These are phyloP conservation scores for Cladorrhinum samala DNA, from an alignment of 495 filamentous ascomycete genomes.

Conservation along the genomic window DNA sequence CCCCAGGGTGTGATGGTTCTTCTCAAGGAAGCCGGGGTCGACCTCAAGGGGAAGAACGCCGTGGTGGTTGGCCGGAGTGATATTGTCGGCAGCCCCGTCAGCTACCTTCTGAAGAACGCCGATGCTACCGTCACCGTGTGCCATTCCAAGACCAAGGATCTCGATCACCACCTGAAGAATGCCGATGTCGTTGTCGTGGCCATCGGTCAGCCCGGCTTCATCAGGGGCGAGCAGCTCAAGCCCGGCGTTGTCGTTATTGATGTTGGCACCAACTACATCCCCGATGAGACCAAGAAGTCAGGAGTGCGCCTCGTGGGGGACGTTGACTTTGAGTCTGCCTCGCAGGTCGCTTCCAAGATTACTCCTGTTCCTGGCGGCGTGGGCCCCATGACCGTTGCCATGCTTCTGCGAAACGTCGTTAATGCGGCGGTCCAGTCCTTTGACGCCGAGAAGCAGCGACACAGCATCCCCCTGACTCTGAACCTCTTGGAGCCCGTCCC, in stretches of 20 bases:
- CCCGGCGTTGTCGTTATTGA: slow-evolving; percentile 91
- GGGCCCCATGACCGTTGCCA: slow-evolving; percentile 97
- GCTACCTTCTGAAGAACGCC: slow-evolving; percentile 88
- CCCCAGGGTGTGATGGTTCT: slow-evolving; percentile 96
- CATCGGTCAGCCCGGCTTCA: slow-evolving; percentile 78
- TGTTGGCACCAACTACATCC: slow-evolving; percentile 93
- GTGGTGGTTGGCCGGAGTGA: slow-evolving; percentile 94
- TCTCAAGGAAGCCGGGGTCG: slow-evolving; percentile 73
- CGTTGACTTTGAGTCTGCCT: slow-evolving; percentile 84
- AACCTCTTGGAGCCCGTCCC: slow-evolving; percentile 72
- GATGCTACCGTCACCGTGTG: slow-evolving; percentile 96
- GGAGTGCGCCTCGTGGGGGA: slow-evolving; percentile 92
- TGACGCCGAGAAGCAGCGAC: slow-evolving; percentile 69
- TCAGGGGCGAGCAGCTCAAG: slow-evolving; percentile 95
- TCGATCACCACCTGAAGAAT: slow-evolving; percentile 66
- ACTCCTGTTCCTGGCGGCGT: slow-evolving; percentile 96
- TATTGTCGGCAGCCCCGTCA: slow-evolving; percentile 94
- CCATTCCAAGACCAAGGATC: slow-evolving; percentile 75
- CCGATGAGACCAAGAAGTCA: slow-evolving; percentile 90
- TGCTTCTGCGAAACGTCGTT: slow-evolving; percentile 92
- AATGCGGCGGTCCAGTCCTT: slow-evolving; percentile 74
- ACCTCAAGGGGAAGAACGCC: slow-evolving; percentile 82
- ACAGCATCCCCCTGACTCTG: slow-evolving; percentile 71
- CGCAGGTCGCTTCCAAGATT: slow-evolving; percentile 85
- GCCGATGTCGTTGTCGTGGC: slow-evolving; percentile 90